These are phyloP conservation scores for Beauveria asiatica DNA, from an alignment of 2,329 filamentous ascomycete species.

Conservation along the genomic window DNA sequence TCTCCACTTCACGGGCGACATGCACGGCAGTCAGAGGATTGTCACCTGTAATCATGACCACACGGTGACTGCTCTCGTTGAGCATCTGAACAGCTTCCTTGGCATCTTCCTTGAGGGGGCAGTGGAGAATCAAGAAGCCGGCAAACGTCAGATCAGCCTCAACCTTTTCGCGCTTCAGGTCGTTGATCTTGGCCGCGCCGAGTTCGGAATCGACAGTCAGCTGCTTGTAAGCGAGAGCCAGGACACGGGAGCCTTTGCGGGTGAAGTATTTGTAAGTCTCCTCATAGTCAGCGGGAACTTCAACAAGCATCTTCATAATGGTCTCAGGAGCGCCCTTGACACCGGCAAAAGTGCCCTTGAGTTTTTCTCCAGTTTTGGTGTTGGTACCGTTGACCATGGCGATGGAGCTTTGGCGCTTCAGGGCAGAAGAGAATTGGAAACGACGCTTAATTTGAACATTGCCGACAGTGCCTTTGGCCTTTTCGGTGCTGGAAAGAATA, in stretches of 20 bases:
- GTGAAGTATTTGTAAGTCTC: constrained; percentile 99
- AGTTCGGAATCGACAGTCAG: constrained; percentile 75
- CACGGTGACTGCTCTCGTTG: constrained; percentile 96
- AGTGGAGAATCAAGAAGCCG: constrained; percentile 91
- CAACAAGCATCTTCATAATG: constrained; percentile 83
- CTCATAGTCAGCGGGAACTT: constrained; percentile 80
- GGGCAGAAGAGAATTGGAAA: constrained; percentile 94
- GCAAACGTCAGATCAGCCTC: constrained; percentile 81
- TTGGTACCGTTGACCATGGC: constrained; percentile 71
- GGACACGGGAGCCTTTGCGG: constrained; percentile 85
- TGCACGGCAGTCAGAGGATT: constrained; percentile 95
- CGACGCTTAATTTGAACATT: constrained; percentile 90
- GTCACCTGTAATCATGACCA: constrained; percentile 98
- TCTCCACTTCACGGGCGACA: constrained; percentile 91
- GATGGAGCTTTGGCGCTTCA: constrained; percentile 93
- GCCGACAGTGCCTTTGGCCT: constrained; percentile 39
- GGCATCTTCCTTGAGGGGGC: constrained; percentile 92
- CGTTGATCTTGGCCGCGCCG: constrained; percentile 78
- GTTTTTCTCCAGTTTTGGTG: constrained; percentile 62
- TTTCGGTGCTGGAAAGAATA: constrained; percentile 55
- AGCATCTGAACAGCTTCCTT: constrained; percentile 92
- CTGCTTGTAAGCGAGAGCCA: constrained; percentile 91
- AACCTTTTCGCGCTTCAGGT: constrained; percentile 86
- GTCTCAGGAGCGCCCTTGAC: constrained; percentile 98
- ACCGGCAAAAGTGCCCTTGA: constrained; percentile 80